Conservation (phyloP, 2,329 filamentous ascomycete genomes). For the Hymenoscyphus repandus region DNA sequence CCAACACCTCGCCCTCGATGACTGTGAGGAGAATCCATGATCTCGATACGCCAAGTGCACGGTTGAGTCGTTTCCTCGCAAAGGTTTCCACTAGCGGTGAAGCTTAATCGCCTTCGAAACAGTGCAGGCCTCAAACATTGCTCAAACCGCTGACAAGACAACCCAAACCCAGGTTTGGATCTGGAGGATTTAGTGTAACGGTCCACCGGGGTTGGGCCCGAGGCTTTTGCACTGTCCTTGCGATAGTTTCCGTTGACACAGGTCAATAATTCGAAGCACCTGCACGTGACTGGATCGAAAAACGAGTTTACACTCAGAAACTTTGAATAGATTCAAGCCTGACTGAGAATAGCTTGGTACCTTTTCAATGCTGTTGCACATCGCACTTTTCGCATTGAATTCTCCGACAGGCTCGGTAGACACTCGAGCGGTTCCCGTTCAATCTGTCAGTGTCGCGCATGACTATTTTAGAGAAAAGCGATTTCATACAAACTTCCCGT, state of each 20-base stretch:
- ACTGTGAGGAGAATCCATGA: neutral
- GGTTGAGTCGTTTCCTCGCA: neutral
- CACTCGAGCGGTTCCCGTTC: neutral
- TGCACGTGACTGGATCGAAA: neutral
- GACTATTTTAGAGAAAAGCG: neutral
- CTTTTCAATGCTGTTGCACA: slow-evolving; percentile 3
- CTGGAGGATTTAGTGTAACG: neutral
- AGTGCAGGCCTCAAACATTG: neutral
- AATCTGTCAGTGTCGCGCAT: neutral
- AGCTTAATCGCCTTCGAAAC: neutral
- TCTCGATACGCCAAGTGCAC: neutral
- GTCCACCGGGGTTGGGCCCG: neutral
- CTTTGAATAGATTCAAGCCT: neutral
- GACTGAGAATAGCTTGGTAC: neutral
- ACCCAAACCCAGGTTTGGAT: neutral
- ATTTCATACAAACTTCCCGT: neutral
- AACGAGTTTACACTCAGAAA: neutral
- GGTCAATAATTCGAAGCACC: neutral
- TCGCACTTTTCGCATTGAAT: slow-evolving; percentile 6
- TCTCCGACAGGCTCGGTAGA: slow-evolving; percentile 6
- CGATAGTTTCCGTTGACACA: no score
- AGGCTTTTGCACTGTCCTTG: neutral
- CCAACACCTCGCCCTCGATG: neutral
- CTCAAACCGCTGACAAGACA: neutral
- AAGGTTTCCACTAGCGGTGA: neutral